Conservation (phyloP, 192 early-diverging fungal species). For the Backusella tuberculispora region DNA sequence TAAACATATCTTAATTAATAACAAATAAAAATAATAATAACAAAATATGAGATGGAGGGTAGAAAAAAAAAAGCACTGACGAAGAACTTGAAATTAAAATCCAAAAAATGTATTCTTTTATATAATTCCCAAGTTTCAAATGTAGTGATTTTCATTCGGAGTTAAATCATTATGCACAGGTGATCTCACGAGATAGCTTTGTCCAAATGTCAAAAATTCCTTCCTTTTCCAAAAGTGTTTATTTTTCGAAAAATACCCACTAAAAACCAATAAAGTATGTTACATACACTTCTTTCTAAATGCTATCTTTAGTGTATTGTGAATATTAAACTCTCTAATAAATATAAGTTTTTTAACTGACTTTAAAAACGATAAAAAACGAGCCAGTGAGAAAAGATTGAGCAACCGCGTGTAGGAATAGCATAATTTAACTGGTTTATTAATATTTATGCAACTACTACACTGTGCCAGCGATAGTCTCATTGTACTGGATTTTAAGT, state of each 20-base stretch:
- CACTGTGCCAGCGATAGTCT: not conserved
- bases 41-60: not conserved
- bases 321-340: conserved; percentile 4
- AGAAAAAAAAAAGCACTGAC: not conserved
- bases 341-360: not conserved
- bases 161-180: not conserved
- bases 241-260: not conserved
- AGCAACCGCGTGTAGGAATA: conserved; percentile 5
- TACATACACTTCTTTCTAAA: not conserved
- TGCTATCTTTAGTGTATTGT: not conserved
- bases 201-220: conserved; percentile 5
- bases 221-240: not conserved
- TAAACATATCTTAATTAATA: not conserved
- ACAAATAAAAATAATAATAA: not conserved
- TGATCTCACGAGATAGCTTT: not conserved
- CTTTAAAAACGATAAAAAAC: not conserved
- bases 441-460: not conserved
- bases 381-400: conserved; percentile 1
- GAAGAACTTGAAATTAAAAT: not conserved
- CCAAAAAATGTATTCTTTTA: not conserved
- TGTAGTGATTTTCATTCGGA: conserved; percentile 11
- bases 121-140: conserved; percentile 8
- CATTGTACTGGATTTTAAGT: not conserved
- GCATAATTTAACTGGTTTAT: conserved; percentile 3
- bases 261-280: not conserved